phyloP scores from a whole-genome alignment of 371 early-diverging fungal species.

The Capniomyces stellatus region DNA sequence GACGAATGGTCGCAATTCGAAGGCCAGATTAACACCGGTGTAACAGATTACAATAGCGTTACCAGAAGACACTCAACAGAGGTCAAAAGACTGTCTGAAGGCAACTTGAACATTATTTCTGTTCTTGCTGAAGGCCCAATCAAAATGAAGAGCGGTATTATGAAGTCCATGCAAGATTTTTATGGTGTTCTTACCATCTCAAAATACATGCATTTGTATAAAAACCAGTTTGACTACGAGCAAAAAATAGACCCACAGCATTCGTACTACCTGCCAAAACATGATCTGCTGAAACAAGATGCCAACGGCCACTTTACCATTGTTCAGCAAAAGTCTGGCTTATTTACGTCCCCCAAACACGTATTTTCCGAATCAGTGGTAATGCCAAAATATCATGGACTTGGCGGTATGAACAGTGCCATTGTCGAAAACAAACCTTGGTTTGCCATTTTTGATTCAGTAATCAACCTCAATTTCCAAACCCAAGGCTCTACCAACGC shows the following conservation, averaged over 20 bases:
- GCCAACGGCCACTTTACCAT: background rate
- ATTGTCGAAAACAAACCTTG: background rate
- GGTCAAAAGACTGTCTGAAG: background rate
- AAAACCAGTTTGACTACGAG: background rate
- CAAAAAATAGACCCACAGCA: background rate
- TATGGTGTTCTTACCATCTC: background rate
- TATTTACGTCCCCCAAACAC: background rate
- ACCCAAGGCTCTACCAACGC: too few species aligned
- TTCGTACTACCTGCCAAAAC: background rate
- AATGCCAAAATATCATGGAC: background rate
- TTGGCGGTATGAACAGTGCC: background rate
- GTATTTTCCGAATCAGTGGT: background rate
- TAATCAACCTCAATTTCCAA: too few species aligned
- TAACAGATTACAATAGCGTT: background rate
- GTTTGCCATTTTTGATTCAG: background rate
- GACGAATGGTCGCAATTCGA: background rate
- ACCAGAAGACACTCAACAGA: background rate
- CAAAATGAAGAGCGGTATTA: background rate
- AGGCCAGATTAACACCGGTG: background rate
- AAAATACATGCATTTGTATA: conserved; percentile 1
- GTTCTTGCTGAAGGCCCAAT: background rate
- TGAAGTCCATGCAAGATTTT: background rate
- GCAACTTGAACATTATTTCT: background rate
- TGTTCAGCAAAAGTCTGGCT: background rate
- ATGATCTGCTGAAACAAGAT: background rate